Base-by-base conservation (phyloP, 2,329 filamentous ascomycete genomes). In the Hirsutella minnesotensis region DNA sequence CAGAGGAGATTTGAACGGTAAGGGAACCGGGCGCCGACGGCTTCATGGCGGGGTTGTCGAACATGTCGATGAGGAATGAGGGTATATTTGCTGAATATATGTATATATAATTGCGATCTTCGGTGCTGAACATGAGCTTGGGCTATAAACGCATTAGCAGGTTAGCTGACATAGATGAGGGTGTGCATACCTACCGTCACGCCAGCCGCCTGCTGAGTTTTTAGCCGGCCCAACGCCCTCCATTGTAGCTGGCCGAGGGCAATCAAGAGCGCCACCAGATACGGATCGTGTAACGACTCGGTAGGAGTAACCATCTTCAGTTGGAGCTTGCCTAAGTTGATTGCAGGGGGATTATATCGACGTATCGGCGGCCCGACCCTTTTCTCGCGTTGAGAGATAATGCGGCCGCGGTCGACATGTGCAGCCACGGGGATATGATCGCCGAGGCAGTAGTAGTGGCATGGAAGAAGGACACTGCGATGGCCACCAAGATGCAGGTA, bases 201-300 rank as follows among this genome's bases (percentile, higher is more conserved):
- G 27, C 24, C 16, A 40, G 38, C 38, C 27, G 24, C 27, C 5
- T 40, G 36, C 12, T 24, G 36, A 8, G n/a, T 18, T 7, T 33
- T 33, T 27, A 27, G 24, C n/a, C 10, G 24, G 7, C 18, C 38
- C 27, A 40, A 33, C 27, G 24, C 27, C 29, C 8, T 40, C 30
- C 12, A 34, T 16, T 33, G 39, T 9, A 20, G 1, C 29, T 40
- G 29, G 21, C 12, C 39, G 29, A 40, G 29, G 16, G 39, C 39
- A 40, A 40, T 40, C 29, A 40, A 40, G 27, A 40, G 39, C 19
- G 39, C 39, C 19, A 27, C 39, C 13, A 41, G 16, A 15, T 41
- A 41, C 12, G 39, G 39, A 20, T 41, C 39, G 39, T 35, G 39
- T 29, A 41, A 20, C 12, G 30, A 27, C 39, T 41, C 30, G 15